phyloP scores from a whole-genome alignment of 108 stramenopile genomes.

The Nitzschia putrida region DNA sequence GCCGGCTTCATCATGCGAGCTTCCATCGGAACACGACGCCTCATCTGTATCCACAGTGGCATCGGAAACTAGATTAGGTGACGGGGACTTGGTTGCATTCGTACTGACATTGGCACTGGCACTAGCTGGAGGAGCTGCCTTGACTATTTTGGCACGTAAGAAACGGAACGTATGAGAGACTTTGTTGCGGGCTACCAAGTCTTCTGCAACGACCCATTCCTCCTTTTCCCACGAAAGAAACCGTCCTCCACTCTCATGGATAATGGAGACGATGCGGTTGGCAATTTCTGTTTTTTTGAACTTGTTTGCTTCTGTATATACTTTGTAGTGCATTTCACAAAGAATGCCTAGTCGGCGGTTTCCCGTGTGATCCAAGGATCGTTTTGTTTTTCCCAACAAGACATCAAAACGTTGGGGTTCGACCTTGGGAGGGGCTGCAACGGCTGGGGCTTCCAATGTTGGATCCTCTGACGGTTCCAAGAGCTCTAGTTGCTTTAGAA shows the following conservation, averaged over 20 bases:
- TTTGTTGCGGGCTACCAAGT: not conserved
- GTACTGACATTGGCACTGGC: no score
- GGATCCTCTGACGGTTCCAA: not conserved
- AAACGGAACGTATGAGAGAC: not conserved
- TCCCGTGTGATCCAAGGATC: constrained; percentile 13
- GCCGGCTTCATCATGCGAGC: no score
- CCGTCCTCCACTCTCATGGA: constrained; percentile 28
- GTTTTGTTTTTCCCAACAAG: constrained; percentile 26
- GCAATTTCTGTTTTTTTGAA: constrained; percentile 18
- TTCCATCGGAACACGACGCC: not conserved
- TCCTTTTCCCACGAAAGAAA: constrained; percentile 12
- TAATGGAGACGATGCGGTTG: constrained; percentile 5
- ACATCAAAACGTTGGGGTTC: constrained; percentile 26
- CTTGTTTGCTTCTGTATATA: not conserved
- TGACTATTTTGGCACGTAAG: not conserved
- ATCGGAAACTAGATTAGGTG: not conserved
- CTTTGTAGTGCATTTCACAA: constrained; percentile 13
- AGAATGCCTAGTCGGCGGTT: constrained; percentile 12
- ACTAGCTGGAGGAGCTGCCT: no score
- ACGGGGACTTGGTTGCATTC: no score
- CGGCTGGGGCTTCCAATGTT: not conserved
- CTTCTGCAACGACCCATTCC: not conserved
- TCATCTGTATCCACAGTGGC: not conserved
- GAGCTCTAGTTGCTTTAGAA: not conserved
- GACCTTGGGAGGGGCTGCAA: not conserved